Conservation (phyloP, 345 rosid species). For the Microthlaspi erraticum region DNA sequence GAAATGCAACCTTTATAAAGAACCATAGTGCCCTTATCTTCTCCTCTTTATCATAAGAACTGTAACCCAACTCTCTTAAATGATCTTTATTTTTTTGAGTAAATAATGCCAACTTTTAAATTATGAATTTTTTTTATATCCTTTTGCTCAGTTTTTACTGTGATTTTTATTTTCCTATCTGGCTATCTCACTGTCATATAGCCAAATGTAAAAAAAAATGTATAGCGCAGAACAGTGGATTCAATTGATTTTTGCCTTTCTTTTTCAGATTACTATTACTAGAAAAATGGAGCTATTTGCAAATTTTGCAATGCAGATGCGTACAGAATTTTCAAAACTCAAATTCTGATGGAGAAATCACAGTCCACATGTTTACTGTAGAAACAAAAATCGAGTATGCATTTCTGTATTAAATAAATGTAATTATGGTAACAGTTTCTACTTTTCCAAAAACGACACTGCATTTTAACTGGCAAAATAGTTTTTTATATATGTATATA, state of each 20-base stretch:
- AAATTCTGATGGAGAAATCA: background rate
- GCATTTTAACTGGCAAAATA: too few relatives aligned
- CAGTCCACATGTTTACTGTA: background rate
- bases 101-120: slow-evolving; percentile 32
- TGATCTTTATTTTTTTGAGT: slow-evolving; percentile 29
- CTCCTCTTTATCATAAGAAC: background rate
- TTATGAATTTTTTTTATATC: background rate
- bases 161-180: background rate
- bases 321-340: background rate
- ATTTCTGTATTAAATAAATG: background rate
- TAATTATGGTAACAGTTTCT: background rate
- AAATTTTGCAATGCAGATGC: background rate
- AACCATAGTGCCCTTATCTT: background rate
- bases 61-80: slow-evolving; percentile 12
- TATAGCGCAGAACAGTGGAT: slow-evolving; percentile 6
- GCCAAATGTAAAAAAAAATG: slow-evolving; percentile 14
- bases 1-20: slow-evolving; percentile 64
- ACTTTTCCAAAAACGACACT: too few relatives aligned
- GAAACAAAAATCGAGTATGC: background rate
- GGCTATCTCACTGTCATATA: background rate
- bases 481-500: too few relatives aligned
- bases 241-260: slow-evolving; percentile 2
- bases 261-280: background rate
- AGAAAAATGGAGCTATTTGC: background rate
- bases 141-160: background rate